Evolutionary conservation across 1,139 yeast species (phyloP).

Genomic region (Sporopachydermia cereana): DNA sequence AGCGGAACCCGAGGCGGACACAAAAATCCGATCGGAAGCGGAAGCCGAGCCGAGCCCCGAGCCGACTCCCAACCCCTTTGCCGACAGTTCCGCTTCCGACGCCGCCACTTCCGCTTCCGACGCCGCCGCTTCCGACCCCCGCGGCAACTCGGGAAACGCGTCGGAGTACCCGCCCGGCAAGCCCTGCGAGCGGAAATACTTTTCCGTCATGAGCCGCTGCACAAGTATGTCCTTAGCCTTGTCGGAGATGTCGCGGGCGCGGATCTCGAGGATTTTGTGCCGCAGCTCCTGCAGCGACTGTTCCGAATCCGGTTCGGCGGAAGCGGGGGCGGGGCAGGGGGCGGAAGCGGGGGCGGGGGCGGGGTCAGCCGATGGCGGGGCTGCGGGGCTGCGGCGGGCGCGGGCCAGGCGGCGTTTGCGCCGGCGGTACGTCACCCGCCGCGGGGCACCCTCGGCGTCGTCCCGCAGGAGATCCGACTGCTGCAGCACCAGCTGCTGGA

Average conservation of each 20-base stretch:
- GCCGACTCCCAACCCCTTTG: too few species aligned
- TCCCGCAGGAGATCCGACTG: constrained; percentile 5
- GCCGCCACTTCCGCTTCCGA: constrained; percentile 12
- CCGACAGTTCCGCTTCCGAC: constrained; percentile 14
- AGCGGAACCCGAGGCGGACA: too few species aligned
- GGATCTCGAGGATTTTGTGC: constrained; percentile 44
- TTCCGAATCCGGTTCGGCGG: constrained; percentile 23
- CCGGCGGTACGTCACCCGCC: not conserved
- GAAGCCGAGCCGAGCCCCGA: not conserved
- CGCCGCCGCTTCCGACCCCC: constrained; percentile 14
- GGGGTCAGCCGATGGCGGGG: constrained; percentile 23
- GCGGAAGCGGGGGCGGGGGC: constrained; percentile 30
- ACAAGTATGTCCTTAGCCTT: constrained; percentile 15
- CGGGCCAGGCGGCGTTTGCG: not conserved
- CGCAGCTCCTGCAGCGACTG: constrained; percentile 26
- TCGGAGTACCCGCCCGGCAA: not conserved
- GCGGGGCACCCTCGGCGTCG: constrained; percentile 6
- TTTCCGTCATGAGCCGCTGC: constrained; percentile 11
- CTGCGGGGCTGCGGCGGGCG: constrained; percentile 12
- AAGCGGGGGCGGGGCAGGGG: constrained; percentile 39
- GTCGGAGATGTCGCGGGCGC: constrained; percentile 36
- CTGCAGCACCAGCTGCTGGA: constrained; percentile 7
- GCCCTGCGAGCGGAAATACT: constrained; percentile 6
- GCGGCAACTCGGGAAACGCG: constrained; percentile 8
- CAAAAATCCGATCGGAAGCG: not conserved